These are phyloP conservation scores for Botryobasidium botryosum DNA, from an alignment of 768 basidiomycete species.

Conservation along the genomic window DNA sequence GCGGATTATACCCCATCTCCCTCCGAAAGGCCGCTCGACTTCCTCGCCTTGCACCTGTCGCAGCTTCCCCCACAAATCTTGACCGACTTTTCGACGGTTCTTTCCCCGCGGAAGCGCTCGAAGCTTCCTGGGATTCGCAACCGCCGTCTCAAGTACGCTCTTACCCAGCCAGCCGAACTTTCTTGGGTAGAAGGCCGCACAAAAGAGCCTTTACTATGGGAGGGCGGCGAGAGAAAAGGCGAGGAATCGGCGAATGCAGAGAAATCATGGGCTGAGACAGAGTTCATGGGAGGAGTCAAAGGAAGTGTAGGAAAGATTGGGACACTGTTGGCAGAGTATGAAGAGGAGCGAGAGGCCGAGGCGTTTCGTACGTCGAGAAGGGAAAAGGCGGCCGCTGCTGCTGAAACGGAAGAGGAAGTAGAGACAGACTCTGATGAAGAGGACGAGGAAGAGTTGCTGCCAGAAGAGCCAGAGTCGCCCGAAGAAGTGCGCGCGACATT, in stretches of 20 bases:
- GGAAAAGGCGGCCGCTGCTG: slow-evolving; percentile 18
- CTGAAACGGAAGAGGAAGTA: slow-evolving; percentile 39
- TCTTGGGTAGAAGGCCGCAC: slow-evolving; percentile 33
- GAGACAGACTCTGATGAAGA: slow-evolving; percentile 39
- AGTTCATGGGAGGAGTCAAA: slow-evolving; percentile 38
- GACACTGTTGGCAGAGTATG: slow-evolving; percentile 46
- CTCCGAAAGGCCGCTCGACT: slow-evolving; percentile 36
- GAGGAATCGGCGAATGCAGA: slow-evolving; percentile 46
- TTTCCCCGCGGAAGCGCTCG: slow-evolving; percentile 49
- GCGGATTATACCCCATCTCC: slow-evolving; percentile 45
- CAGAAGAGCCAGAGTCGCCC: slow-evolving; percentile 3
- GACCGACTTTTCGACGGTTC: slow-evolving; percentile 24
- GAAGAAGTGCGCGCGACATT: slow-evolving; percentile 8
- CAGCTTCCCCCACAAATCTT: slow-evolving; percentile 54
- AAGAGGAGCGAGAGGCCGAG: slow-evolving; percentile 62
- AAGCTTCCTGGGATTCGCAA: slow-evolving; percentile 50
- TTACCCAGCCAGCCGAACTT: slow-evolving; percentile 36
- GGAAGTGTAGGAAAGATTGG: slow-evolving; percentile 53
- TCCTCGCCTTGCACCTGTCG: slow-evolving; percentile 40
- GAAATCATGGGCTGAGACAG: slow-evolving; percentile 43
- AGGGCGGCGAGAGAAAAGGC: slow-evolving; percentile 19
- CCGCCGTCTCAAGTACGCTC: slow-evolving; percentile 46
- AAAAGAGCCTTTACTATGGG: slow-evolving; percentile 55
- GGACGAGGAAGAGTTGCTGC: slow-evolving; percentile 1
- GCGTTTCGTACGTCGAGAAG: slow-evolving; percentile 33